Evolutionary conservation across 129 eudicot genomes (phyloP).

Genomic region (Chrysanthemum lavandulifolium): DNA sequence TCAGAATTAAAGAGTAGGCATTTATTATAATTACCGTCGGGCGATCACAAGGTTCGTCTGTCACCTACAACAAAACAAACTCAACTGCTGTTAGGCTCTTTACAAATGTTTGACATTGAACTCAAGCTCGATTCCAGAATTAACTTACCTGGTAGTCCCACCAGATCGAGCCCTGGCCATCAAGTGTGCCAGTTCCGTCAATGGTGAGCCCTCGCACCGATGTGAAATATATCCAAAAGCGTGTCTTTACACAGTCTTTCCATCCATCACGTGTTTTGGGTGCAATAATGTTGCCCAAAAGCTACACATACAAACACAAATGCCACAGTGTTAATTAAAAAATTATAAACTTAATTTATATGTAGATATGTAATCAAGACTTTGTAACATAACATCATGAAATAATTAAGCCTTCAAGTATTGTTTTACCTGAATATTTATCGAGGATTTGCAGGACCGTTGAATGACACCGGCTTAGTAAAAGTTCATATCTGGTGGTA

Average conservation of each 20-base stretch:
- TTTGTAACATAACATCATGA: no score
- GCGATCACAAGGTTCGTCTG: background rate
- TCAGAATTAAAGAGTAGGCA: background rate
- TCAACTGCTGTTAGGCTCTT: background rate
- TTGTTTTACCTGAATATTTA: slow-evolving; percentile 21
- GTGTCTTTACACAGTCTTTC: slow-evolving; percentile 18
- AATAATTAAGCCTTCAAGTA: background rate
- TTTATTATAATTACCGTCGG: slow-evolving; percentile 15
- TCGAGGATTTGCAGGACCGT: slow-evolving; percentile 30
- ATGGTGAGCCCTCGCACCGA: slow-evolving; percentile 33
- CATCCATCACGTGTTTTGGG: slow-evolving; percentile 30
- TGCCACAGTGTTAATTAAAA: background rate
- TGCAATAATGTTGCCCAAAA: slow-evolving; percentile 38
- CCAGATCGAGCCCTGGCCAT: slow-evolving; percentile 42
- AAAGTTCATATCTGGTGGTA: slow-evolving; percentile 29
- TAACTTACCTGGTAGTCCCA: slow-evolving; percentile 22
- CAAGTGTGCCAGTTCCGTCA: slow-evolving; percentile 32
- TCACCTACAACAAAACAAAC: background rate
- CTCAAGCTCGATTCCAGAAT: background rate
- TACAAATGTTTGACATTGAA: background rate
- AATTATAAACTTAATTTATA: background rate
- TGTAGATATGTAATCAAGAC: no score
- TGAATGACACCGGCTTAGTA: slow-evolving; percentile 22
- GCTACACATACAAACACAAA: slow-evolving; percentile 14
- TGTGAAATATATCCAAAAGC: slow-evolving; percentile 24